Conservation (phyloP, 106 monocot genomes). For the Acanthochlamys bracteata region DNA sequence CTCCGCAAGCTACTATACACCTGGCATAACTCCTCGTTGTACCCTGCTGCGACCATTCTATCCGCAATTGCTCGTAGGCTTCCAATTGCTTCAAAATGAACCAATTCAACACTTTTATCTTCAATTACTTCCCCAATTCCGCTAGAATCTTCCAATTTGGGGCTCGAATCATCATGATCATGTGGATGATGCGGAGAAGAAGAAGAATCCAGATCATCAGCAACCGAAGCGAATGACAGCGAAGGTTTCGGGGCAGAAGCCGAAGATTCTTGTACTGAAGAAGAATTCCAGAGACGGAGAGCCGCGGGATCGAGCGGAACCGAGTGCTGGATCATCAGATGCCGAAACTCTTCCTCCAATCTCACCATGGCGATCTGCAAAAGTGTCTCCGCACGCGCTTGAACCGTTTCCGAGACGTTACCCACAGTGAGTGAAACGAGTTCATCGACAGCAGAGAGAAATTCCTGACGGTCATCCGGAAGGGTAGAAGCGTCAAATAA, state of each 20-base stretch:
- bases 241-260: conserved; percentile 21
- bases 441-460: conserved; percentile 59
- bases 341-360: conserved; percentile 61
- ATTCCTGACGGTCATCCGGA: conserved; percentile 37
- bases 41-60: conserved; percentile 40
- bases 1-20: conserved; percentile 33
- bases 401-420: conserved; percentile 3
- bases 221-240: conserved; percentile 34
- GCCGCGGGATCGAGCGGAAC: conserved; percentile 37
- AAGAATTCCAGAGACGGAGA: conserved; percentile 1
- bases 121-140: neutral
- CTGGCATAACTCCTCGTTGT: conserved; percentile 38
- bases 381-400: conserved; percentile 39
- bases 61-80: conserved; percentile 33
- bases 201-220: conserved; percentile 15
- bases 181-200: neutral
- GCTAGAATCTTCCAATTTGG: neutral
- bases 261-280: neutral
- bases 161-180: neutral
- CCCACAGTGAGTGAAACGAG: conserved; percentile 23
- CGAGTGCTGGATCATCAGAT: conserved; percentile 39
- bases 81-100: conserved; percentile 20
- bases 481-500: conserved; percentile 40
- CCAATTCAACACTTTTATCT: conserved; percentile 9
- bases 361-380: conserved; percentile 57